These are phyloP conservation scores for Claviceps pazoutovae DNA, from an alignment of 2,329 filamentous ascomycete species.

Conservation along the genomic window DNA sequence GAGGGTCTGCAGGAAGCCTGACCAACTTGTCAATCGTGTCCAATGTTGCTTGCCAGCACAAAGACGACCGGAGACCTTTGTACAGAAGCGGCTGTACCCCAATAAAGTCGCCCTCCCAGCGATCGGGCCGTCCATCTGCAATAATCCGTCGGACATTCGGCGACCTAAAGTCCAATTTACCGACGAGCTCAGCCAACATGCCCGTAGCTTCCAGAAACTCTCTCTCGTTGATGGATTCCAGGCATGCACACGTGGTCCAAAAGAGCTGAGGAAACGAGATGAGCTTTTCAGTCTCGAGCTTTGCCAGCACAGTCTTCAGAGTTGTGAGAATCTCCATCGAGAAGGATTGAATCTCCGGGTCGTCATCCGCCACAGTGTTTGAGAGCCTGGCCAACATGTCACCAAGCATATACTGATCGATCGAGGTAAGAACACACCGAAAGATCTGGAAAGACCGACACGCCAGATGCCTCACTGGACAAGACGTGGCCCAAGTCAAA, in stretches of 20 bases:
- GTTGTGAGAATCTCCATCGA: slow-evolving; percentile 97
- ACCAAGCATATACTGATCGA: slow-evolving; percentile 87
- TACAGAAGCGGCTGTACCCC: slow-evolving; percentile 77
- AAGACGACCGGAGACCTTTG: slow-evolving; percentile 79
- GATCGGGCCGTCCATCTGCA: slow-evolving; percentile 63
- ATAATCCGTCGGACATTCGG: slow-evolving; percentile 55
- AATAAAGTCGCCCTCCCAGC: slow-evolving; percentile 82
- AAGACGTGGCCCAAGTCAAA: slow-evolving; percentile 91
- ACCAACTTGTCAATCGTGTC: slow-evolving; percentile 66
- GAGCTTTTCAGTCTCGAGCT: slow-evolving; percentile 65
- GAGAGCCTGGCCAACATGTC: slow-evolving; percentile 93
- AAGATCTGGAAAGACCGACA: slow-evolving; percentile 97
- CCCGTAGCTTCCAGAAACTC: slow-evolving; percentile 85
- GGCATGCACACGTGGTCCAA: slow-evolving; percentile 92
- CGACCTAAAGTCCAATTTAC: slow-evolving; percentile 68
- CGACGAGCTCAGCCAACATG: slow-evolving; percentile 78
- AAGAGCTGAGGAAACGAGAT: slow-evolving; percentile 90
- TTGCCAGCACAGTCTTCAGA: slow-evolving; percentile 77
- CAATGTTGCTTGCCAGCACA: slow-evolving; percentile 66
- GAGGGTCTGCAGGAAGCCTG: slow-evolving; percentile 59
- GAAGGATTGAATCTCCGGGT: slow-evolving; percentile 88
- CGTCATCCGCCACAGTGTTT: slow-evolving; percentile 92
- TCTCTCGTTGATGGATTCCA: slow-evolving; percentile 91
- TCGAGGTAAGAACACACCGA: slow-evolving; percentile 75
- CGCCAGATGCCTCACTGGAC: slow-evolving; percentile 84